phyloP scores from a whole-genome alignment of 257 asterid genomes.

The Gentiana macrophylla region DNA sequence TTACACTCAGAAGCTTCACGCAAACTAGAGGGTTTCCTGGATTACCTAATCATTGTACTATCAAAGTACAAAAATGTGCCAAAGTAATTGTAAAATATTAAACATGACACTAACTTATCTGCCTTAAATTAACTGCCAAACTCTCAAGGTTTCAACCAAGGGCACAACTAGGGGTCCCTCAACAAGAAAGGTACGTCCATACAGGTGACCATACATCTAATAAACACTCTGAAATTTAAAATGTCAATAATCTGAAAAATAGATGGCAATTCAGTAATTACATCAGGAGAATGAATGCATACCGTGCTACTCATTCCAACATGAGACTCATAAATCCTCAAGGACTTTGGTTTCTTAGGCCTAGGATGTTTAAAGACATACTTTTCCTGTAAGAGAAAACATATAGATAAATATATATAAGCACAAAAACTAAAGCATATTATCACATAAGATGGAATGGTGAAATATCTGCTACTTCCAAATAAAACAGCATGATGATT shows the following conservation, averaged over 20 bases:
- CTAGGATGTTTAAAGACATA: constrained; percentile 73
- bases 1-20: no score
- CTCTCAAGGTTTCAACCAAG: background rate
- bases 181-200: background rate
- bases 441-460: background rate
- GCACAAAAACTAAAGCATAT: background rate
- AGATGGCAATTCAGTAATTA: constrained; percentile 9
- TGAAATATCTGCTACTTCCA: background rate
- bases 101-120: no score
- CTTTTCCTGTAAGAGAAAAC: constrained; percentile 44
- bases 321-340: constrained; percentile 83
- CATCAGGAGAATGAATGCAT: constrained; percentile 28
- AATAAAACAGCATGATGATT: background rate
- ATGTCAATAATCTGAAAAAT: no score
- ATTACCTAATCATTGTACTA: no score
- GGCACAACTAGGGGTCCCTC: background rate
- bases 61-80: no score
- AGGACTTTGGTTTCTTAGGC: constrained; percentile 84
- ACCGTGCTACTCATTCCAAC: constrained; percentile 99
- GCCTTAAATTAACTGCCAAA: background rate
- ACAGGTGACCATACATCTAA: background rate
- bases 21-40: no score
- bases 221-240: background rate
- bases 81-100: no score
- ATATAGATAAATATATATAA: background rate